Base-by-base conservation (phyloP, 2,329 filamentous ascomycete genomes). In the Fusarium heterosporum region DNA sequence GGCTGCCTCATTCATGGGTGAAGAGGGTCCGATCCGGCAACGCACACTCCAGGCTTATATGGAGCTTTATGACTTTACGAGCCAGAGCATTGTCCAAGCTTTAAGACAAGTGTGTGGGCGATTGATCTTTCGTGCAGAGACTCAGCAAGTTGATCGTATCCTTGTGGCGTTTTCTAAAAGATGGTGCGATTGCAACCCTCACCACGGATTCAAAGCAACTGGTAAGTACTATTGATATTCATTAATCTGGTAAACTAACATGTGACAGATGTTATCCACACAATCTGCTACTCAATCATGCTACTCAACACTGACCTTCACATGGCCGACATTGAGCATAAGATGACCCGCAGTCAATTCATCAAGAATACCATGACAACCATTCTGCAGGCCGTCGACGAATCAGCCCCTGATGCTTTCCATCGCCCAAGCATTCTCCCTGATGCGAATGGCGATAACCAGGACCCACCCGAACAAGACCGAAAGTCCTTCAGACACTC, bases 301-400 rank as follows among this genome's bases (percentile, higher is more conserved):
- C 85, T 99, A 12, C 85, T 99, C 66, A 99, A 99, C 74, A 99
- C 96, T 32, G 96, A 99, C 81, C 83, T 99, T 55, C 95, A 99
- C 74, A 79, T 98, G 74, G 96, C 95, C 59, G 94, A 98, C 75
- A 97, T 98, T 71, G 93, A 97, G 64, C 89, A 92, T 72, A 97
- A 97, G 81, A 99, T 99, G 96, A 98, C 95, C 2, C 89, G 92
- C 55, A 90, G 86, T 66, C 95, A 98, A 74, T 99, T 98, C 74
- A 87, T 99, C 75, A 97, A 96, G 79, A 99, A 99, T 75, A 97
- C 96, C 6, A 90, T 98, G 84, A 91, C 92, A 1, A 97, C 95
- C 0, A 92, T 99, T 64, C 88, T 87, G 59, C 89, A 93, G 47
- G 89, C 92, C 13, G 85, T 93, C 11, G 82, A 85, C 38, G 93